Base-by-base conservation (phyloP, 2,329 filamentous ascomycete genomes). In the Beauveria bassiana region DNA sequence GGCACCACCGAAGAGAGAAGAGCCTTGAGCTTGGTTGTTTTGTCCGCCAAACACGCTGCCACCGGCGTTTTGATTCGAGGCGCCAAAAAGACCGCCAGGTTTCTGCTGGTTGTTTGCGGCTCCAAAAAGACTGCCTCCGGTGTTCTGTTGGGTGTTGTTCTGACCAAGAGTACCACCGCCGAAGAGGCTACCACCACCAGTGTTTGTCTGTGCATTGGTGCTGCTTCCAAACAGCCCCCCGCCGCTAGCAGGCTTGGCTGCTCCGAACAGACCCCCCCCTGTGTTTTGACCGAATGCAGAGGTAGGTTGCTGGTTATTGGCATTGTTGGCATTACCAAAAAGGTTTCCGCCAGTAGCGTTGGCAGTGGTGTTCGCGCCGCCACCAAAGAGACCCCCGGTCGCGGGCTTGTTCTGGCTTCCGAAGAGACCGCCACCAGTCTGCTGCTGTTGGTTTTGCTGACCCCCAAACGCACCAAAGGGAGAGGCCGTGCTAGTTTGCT, bases 31-130 rank as follows among this genome's bases (percentile, higher is more conserved):
- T 66, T 83, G 78, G 66, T 73, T 77, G 60, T 72, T 76, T 60
- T 75, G 77, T 52, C 67, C 70, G 1, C 82, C 82, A 65, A 90
- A 89, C 3, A 88, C 68, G 46, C 84, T 74, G 49, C 75, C 74
- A 7, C 79, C 77, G 16, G 77, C 68, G 34, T 75, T 67, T 55
- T 79, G 77, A 54, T 78, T 76, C 70, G 77, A 65, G 24, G 68
- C 68, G 16, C 84, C 82, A 64, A 87, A 87, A 18, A 86, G 70
- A 38, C 83, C 75, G 28, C 77, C 76, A 14, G 77, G 68, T 65
- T 74, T 76, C 64, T 76, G 70, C 42, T 72, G 74, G 49, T 75
- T 72, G 56, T 72, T 74, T 28, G 71, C 58, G 58, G 64, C 64
- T 1, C 83, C 83, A 61, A 86, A 86, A 3, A 85, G 71, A 1